Conservation (phyloP, 2,329 filamentous ascomycete species). For the Arthrobotrys sinensis region DNA sequence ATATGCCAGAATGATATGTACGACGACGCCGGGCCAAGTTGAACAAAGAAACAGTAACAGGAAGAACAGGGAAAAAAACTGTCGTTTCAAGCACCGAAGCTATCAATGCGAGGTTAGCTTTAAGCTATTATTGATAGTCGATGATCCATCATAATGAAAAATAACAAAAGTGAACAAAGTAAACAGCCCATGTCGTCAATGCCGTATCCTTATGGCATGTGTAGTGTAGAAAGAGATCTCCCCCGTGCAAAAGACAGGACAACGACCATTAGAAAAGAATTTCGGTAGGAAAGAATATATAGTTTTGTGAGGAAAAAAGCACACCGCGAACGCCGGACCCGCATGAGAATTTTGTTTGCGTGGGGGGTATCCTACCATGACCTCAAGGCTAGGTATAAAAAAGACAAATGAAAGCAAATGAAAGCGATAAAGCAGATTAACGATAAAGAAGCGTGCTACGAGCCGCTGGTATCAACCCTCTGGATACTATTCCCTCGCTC, state of each 20-base stretch:
- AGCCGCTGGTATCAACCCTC: constrained; percentile 55
- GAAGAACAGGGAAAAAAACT: background rate
- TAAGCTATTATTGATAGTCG: constrained; percentile 1
- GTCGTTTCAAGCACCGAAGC: constrained; percentile 19
- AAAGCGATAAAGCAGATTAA: constrained; percentile 11
- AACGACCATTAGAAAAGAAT: constrained; percentile 32
- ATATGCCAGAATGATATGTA: constrained; percentile 45
- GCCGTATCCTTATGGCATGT: constrained; percentile 3
- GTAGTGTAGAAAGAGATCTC: constrained; percentile 19
- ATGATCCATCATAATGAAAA: constrained; percentile 12
- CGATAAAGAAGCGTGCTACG: constrained; percentile 16
- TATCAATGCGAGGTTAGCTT: constrained; percentile 9
- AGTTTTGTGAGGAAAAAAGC: background rate
- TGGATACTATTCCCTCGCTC: constrained; percentile 53
- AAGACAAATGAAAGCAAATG: constrained; percentile 13
- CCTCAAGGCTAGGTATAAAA: constrained; percentile 36
- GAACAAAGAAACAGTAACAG: constrained; percentile 14
- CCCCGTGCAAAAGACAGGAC: constrained; percentile 16
- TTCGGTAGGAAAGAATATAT: constrained; percentile 17
- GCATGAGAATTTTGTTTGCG: constrained; percentile 43
- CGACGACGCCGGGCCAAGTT: constrained; percentile 23
- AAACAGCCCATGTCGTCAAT: constrained; percentile 23
- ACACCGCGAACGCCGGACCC: constrained; percentile 49
- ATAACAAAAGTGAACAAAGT: background rate
- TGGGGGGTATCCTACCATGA: constrained; percentile 56